phyloP scores from a whole-genome alignment of 129 eudicot genomes.

The Heracleum sosnowskyi region DNA sequence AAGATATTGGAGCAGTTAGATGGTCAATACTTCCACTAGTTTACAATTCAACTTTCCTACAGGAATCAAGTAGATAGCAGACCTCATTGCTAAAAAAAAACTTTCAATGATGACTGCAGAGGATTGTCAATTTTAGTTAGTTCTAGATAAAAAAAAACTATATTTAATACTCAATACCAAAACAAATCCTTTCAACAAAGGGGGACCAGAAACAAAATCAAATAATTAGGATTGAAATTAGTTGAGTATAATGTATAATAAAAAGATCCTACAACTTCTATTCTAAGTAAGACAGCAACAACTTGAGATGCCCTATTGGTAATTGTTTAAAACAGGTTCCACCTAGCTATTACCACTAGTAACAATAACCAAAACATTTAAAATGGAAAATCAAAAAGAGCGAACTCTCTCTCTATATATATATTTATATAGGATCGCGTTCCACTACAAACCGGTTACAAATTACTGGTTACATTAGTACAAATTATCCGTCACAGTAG shows the following conservation, averaged over 20 bases:
- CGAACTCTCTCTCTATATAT: not conserved
- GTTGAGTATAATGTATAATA: not conserved
- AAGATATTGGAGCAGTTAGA: not conserved
- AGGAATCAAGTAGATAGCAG: constrained; percentile 2
- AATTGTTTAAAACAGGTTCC: not conserved
- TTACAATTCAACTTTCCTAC: not conserved
- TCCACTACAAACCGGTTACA: not conserved
- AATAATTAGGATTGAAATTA: not conserved
- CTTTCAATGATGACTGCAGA: not conserved
- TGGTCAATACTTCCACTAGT: not conserved
- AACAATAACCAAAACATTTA: not conserved
- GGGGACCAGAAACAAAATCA: not conserved
- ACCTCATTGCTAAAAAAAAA: not conserved
- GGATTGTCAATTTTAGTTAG: not conserved
- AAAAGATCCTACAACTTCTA: not conserved
- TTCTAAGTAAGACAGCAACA: not conserved
- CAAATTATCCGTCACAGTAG: not conserved
- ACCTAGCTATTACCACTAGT: not conserved
- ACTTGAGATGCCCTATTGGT: not conserved
- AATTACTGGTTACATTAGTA: not conserved
- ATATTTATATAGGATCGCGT: no score
- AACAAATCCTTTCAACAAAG: not conserved
- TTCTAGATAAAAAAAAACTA: not conserved
- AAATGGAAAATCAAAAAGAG: not conserved
- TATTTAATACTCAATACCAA: not conserved